Evolutionary conservation across 495 filamentous ascomycete genomes (phyloP).

Genomic region (Neurospora sp.): DNA sequence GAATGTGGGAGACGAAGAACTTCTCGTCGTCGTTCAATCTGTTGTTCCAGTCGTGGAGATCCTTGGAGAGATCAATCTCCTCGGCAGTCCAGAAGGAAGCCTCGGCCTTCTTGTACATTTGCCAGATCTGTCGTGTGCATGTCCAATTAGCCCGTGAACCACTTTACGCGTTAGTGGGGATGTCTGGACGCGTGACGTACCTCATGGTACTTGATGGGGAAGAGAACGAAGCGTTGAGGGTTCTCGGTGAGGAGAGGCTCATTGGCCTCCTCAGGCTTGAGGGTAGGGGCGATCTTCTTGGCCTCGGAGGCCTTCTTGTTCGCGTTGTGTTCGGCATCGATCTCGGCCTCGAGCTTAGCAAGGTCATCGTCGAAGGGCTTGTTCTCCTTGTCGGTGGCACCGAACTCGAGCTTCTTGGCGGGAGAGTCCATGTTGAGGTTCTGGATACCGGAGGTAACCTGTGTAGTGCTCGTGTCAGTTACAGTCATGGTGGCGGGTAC

Average conservation of each 20-base stretch:
- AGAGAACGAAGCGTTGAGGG: slow-evolving; percentile 90
- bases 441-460: slow-evolving; percentile 80
- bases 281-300: slow-evolving; percentile 47
- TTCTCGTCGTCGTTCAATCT: slow-evolving; percentile 91
- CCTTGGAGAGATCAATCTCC: slow-evolving; percentile 98
- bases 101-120: slow-evolving; percentile 99
- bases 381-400: slow-evolving; percentile 72
- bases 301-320: slow-evolving; percentile 38
- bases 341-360: slow-evolving; percentile 44
- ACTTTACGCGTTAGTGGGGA: slow-evolving; percentile 56
- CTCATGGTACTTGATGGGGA: slow-evolving; percentile 99
- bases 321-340: slow-evolving; percentile 40
- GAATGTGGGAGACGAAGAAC: slow-evolving; percentile 96
- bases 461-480: slow-evolving; percentile 28
- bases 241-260: slow-evolving; percentile 96
- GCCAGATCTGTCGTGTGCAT: slow-evolving; percentile 69
- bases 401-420: slow-evolving; percentile 78
- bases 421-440: slow-evolving; percentile 90
- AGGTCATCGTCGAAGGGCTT: slow-evolving; percentile 47
- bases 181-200: slow-evolving; percentile 50
- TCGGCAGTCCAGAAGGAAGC: slow-evolving; percentile 99
- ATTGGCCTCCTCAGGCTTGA: slow-evolving; percentile 62
- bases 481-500: slow-evolving; percentile 3
- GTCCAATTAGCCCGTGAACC: slow-evolving; percentile 23
- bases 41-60: slow-evolving; percentile 98